phyloP scores from a whole-genome alignment of 1,139 yeast species.

The Ogataea hybrid region DNA sequence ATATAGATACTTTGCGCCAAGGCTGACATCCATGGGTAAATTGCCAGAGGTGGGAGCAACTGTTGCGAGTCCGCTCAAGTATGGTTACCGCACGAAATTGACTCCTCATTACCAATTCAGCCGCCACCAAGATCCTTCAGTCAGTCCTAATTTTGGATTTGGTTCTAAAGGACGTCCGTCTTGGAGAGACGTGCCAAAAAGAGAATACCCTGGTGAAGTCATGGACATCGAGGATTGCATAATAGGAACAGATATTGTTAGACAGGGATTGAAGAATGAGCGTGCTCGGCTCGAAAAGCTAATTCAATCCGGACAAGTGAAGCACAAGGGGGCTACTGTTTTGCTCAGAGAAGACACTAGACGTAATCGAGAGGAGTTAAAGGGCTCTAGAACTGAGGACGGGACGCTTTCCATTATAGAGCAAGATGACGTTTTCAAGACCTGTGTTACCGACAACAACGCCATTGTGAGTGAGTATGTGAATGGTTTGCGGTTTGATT shows the following conservation, averaged over 20 bases:
- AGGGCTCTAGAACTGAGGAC: slow-evolving; percentile 33
- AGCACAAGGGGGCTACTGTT: slow-evolving; percentile 75
- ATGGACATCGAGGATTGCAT: slow-evolving; percentile 92
- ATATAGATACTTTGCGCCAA: slow-evolving; percentile 68
- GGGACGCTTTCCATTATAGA: slow-evolving; percentile 22
- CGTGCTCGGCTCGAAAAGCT: slow-evolving; percentile 47
- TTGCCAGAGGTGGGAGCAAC: slow-evolving; percentile 67
- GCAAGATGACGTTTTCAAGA: slow-evolving; percentile 35
- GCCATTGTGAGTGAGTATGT: slow-evolving; percentile 80
- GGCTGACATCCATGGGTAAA: slow-evolving; percentile 37
- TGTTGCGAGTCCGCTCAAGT: slow-evolving; percentile 75
- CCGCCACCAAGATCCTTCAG: slow-evolving; percentile 37
- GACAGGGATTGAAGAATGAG: slow-evolving; percentile 72
- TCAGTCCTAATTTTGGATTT: slow-evolving; percentile 79
- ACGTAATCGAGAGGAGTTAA: slow-evolving; percentile 28
- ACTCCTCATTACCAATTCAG: slow-evolving; percentile 96
- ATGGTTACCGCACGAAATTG: slow-evolving; percentile 80
- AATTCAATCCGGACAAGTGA: slow-evolving; percentile 14
- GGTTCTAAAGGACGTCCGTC: slow-evolving; percentile 77
- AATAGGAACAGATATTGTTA: slow-evolving; percentile 79
- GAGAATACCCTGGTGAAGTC: slow-evolving; percentile 37
- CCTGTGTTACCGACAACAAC: slow-evolving; percentile 68
- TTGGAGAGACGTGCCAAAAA: slow-evolving; percentile 48
- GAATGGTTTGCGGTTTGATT: slow-evolving; percentile 67
- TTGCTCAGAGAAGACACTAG: slow-evolving; percentile 77